Conservation (phyloP, 768 basidiomycete genomes). For the Boletus huronensis region DNA sequence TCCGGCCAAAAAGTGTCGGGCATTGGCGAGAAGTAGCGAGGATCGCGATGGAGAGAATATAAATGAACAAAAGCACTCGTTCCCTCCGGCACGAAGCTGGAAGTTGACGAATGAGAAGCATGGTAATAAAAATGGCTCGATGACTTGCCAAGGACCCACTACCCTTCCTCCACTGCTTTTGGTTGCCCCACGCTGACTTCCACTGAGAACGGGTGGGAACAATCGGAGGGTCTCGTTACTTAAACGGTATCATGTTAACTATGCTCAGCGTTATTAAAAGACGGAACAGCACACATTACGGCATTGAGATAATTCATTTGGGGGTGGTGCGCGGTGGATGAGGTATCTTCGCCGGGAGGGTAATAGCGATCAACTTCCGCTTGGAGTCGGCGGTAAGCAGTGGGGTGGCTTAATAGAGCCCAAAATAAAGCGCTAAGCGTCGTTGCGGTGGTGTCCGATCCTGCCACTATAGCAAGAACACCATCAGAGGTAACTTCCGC, state of each 20-base stretch:
- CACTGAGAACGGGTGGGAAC: constrained; percentile 47
- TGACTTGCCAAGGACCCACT: constrained; percentile 40
- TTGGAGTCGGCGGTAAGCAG: constrained; percentile 33
- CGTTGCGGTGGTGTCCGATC: constrained; percentile 44
- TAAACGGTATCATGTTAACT: constrained; percentile 11
- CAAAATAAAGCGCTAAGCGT: constrained; percentile 36
- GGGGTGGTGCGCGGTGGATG: constrained; percentile 28
- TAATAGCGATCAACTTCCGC: constrained; percentile 41
- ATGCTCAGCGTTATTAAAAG: constrained; percentile 1
- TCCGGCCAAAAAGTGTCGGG: constrained; percentile 45
- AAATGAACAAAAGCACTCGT: constrained; percentile 42
- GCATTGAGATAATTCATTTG: constrained; percentile 34
- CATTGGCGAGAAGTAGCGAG: constrained; percentile 43
- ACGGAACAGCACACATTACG: constrained; percentile 28
- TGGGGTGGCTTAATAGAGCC: constrained; percentile 33
- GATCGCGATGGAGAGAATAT: constrained; percentile 45
- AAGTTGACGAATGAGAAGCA: constrained; percentile 9
- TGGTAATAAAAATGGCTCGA: not conserved
- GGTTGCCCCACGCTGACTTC: constrained; percentile 41
- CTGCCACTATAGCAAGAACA: constrained; percentile 41
- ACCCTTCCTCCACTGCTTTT: constrained; percentile 35
- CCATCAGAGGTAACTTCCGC: constrained; percentile 39
- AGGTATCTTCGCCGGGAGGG: constrained; percentile 33
- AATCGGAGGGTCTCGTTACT: constrained; percentile 52
- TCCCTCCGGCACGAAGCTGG: constrained; percentile 43